These are phyloP conservation scores for Colletotrichum shisoi DNA, from an alignment of 2,329 filamentous ascomycete genomes.

Conservation along the genomic window DNA sequence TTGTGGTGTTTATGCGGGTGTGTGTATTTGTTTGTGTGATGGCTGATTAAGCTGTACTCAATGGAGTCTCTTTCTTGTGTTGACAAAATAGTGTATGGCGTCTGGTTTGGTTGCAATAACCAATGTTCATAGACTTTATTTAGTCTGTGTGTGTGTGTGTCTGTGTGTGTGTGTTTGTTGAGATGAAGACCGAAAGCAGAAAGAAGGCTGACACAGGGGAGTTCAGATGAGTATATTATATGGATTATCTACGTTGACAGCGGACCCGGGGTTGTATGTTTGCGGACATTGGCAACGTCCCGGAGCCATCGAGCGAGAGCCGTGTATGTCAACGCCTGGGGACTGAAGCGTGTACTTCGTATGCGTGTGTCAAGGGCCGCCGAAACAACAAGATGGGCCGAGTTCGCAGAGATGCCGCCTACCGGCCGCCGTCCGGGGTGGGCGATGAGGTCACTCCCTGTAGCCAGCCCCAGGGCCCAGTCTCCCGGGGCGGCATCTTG, in stretches of 20 bases:
- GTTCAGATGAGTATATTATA: constrained; percentile 27
- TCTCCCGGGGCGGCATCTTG: neutral
- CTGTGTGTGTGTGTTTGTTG: neutral
- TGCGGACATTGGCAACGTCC: constrained; percentile 25
- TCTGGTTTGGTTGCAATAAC: neutral
- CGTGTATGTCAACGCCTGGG: neutral
- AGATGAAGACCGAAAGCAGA: neutral
- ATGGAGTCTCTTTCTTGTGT: neutral
- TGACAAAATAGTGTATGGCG: neutral
- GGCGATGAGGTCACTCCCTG: constrained; percentile 32
- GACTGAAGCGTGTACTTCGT: neutral
- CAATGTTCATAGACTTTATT: constrained; percentile 2
- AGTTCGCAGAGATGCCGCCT: constrained; percentile 28
- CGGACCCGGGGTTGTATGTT: neutral
- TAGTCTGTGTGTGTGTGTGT: neutral
- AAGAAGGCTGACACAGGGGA: neutral
- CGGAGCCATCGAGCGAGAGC: constrained; percentile 18
- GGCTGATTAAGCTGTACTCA: no score
- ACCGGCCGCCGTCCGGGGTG: constrained; percentile 24
- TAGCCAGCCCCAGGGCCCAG: neutral
- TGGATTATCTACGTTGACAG: neutral
- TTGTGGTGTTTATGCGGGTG: no score
- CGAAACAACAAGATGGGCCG: constrained; percentile 11
- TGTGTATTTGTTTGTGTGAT: no score
- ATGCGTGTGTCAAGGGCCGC: neutral